These are phyloP conservation scores for Rhodofomes roseus DNA, from an alignment of 1,284 basidiomycete species.

Conservation along the genomic window DNA sequence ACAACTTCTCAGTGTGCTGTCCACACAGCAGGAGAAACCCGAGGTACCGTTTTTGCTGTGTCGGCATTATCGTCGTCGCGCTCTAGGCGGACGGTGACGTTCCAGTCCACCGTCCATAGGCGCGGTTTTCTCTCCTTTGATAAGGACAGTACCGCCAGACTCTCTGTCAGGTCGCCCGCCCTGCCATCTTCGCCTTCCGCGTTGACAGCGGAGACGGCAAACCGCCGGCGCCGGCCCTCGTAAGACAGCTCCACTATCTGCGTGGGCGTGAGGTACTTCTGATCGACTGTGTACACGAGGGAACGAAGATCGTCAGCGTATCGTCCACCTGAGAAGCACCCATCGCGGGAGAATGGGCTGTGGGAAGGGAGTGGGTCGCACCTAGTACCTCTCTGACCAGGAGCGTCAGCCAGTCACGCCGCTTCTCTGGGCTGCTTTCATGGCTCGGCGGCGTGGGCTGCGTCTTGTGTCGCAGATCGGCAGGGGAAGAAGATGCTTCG, in stretches of 20 bases:
- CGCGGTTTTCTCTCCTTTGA: slow-evolving; percentile 22
- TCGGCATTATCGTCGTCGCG: slow-evolving; percentile 27
- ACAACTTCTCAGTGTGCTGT: not conserved
- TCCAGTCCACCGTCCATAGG: slow-evolving; percentile 63
- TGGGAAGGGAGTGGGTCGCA: slow-evolving; percentile 28
- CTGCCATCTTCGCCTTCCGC: slow-evolving; percentile 23
- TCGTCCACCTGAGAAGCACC: slow-evolving; percentile 1
- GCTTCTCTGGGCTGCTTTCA: slow-evolving; percentile 34
- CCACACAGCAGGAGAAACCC: not conserved
- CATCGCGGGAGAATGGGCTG: slow-evolving; percentile 12
- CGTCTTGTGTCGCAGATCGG: slow-evolving; percentile 6
- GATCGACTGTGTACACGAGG: slow-evolving; percentile 50
- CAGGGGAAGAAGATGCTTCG: not conserved
- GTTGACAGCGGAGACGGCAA: slow-evolving; percentile 47
- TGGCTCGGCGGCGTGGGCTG: slow-evolving; percentile 7
- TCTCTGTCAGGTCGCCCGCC: slow-evolving; percentile 34
- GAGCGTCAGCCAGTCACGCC: slow-evolving; percentile 63
- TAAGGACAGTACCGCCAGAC: slow-evolving; percentile 42
- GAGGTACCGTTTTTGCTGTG: not conserved
- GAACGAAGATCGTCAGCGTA: slow-evolving; percentile 3
- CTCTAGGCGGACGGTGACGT: slow-evolving; percentile 49
- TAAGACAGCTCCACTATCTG: slow-evolving; percentile 65
- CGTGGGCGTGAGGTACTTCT: slow-evolving; percentile 63
- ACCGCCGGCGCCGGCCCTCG: slow-evolving; percentile 53
- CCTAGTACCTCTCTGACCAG: slow-evolving; percentile 61